These are phyloP conservation scores for Pseudocercospora vitis DNA, from an alignment of 2,329 filamentous ascomycete species.

Conservation along the genomic window DNA sequence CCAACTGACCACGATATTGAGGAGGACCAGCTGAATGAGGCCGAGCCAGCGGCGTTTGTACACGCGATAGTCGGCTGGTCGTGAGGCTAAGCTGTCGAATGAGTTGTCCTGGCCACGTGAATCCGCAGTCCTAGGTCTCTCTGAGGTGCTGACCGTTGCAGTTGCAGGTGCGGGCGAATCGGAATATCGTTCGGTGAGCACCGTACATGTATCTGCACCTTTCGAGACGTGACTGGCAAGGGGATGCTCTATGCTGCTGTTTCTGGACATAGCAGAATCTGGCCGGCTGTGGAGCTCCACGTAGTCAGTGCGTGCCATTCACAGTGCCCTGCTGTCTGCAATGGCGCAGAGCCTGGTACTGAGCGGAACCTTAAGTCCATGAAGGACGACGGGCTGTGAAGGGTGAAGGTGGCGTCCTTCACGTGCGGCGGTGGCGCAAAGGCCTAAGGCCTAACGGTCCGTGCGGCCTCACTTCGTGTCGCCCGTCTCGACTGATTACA, in stretches of 20 bases:
- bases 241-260: slow-evolving; percentile 1
- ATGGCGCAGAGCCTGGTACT: background rate
- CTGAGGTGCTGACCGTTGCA: background rate
- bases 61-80: slow-evolving; percentile 41
- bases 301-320: slow-evolving; percentile 5
- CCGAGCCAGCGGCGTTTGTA: slow-evolving; percentile 93
- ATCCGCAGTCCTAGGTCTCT: background rate
- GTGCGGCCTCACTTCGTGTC: background rate
- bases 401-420: background rate
- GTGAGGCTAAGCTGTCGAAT: background rate
- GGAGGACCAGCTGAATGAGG: slow-evolving; percentile 73
- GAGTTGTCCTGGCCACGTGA: background rate
- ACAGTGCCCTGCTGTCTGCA: slow-evolving; percentile 1
- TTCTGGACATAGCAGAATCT: background rate
- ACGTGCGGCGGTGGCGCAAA: no score
- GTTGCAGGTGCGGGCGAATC: no score
- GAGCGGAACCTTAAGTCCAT: background rate
- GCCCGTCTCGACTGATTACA: background rate
- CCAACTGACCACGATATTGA: slow-evolving; percentile 95
- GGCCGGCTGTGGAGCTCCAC: background rate
- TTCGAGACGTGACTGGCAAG: slow-evolving; percentile 6
- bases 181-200: background rate
- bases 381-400: background rate
- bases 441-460: no score
- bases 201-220: background rate